These are phyloP conservation scores for Hemileccinum impolitum DNA, from an alignment of 768 basidiomycete species.

Conservation along the genomic window DNA sequence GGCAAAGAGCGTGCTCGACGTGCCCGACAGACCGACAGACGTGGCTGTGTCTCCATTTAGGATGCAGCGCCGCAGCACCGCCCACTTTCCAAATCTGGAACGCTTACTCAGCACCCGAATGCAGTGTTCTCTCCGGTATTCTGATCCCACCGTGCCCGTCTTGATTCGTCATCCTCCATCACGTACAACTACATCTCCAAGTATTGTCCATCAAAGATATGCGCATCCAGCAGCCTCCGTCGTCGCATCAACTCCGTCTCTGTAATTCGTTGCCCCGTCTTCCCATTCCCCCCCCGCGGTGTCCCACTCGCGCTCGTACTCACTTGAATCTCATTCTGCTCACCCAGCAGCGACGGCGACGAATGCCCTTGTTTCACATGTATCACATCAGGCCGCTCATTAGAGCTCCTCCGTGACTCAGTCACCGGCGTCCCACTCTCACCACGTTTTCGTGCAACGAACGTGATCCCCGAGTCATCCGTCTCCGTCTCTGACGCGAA, in stretches of 20 bases:
- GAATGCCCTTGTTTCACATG: constrained; percentile 18
- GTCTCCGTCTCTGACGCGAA: constrained; percentile 58
- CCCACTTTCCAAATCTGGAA: constrained; percentile 17
- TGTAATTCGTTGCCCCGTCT: constrained; percentile 66
- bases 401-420: constrained; percentile 18
- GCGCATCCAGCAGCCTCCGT: constrained; percentile 71
- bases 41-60: constrained; percentile 36
- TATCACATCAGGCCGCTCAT: constrained; percentile 15
- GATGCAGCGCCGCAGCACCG: constrained; percentile 35
- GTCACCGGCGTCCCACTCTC: constrained; percentile 26
- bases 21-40: constrained; percentile 30
- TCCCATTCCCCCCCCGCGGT: constrained; percentile 33
- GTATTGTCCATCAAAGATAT: constrained; percentile 46
- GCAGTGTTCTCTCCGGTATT: constrained; percentile 19
- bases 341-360: constrained; percentile 8
- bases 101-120: constrained; percentile 18
- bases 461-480: constrained; percentile 68
- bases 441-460: constrained; percentile 56
- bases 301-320: constrained; percentile 25
- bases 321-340: constrained; percentile 16
- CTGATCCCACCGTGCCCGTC: not conserved
- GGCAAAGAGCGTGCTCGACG: constrained; percentile 10
- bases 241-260: constrained; percentile 78
- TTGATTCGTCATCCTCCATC: not conserved
- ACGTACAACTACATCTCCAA: too few species aligned